A percentile compares a stretch with the other conserved stretches of the same genome.
Evolutionary conservation across 192 early-diverging fungal genomes (phyloP).

Genomic region (Coemansia sp.): DNA sequence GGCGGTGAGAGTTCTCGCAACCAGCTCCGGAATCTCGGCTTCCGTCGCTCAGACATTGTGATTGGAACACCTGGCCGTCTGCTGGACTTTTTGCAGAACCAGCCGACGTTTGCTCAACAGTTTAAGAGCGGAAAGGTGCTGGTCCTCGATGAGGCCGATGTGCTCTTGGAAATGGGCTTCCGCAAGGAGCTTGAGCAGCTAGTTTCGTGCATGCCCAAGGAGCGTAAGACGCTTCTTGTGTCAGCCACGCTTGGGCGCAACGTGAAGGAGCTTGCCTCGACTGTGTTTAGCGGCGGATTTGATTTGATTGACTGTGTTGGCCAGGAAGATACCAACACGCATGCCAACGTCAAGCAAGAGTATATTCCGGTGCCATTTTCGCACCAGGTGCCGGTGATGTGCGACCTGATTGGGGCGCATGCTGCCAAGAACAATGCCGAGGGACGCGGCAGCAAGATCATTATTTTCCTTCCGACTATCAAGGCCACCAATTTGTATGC

Average conservation of each 20-base stretch:
- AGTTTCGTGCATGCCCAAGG: constrained; percentile 55
- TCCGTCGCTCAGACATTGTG: constrained; percentile 74
- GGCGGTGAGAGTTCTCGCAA: constrained; percentile 69
- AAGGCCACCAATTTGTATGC: constrained; percentile 48
- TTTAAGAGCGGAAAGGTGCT: constrained; percentile 57
- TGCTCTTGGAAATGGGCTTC: constrained; percentile 94
- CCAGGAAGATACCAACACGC: constrained; percentile 79
- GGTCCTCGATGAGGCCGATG: constrained; percentile 94
- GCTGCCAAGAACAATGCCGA: constrained; percentile 37
- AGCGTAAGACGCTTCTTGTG: constrained; percentile 89
- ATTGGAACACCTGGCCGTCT: constrained; percentile 96
- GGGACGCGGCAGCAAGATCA: constrained; percentile 72
- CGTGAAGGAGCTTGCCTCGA: constrained; percentile 67
- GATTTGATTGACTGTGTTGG: constrained; percentile 81
- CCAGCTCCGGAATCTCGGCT: constrained; percentile 56
- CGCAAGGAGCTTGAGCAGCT: constrained; percentile 80
- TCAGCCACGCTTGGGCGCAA: constrained; percentile 83
- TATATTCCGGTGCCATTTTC: constrained; percentile 64
- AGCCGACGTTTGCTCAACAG: constrained; percentile 56
- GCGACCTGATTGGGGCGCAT: constrained; percentile 67
- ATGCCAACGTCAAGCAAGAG: constrained; percentile 77
- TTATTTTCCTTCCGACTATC: constrained; percentile 87
- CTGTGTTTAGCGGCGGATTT: constrained; percentile 64
- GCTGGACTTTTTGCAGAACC: constrained; percentile 66
- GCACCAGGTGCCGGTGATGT: constrained; percentile 61